These are phyloP conservation scores for Aureobasidium sp. DNA, from an alignment of 2,329 filamentous ascomycete species.

Conservation along the genomic window DNA sequence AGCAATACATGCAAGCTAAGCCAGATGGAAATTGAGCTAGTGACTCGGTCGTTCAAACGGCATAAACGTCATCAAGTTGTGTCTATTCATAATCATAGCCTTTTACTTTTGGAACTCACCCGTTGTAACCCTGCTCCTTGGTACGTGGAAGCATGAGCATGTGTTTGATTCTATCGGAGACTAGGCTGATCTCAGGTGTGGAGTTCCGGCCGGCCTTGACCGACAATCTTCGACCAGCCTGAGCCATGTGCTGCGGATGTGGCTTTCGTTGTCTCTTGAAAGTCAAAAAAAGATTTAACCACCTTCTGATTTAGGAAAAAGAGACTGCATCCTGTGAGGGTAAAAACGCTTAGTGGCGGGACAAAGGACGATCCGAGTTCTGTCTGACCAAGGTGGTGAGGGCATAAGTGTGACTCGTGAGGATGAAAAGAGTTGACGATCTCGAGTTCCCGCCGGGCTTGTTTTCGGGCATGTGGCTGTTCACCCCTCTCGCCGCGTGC, in stretches of 20 bases:
- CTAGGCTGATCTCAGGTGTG: not conserved
- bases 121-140: not conserved
- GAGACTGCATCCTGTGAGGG: not conserved
- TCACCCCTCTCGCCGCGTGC: constrained; percentile 7
- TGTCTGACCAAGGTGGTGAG: not conserved
- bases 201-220: constrained; percentile 1
- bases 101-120: not conserved
- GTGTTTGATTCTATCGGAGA: not conserved
- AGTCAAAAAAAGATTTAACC: not conserved
- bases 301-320: not conserved
- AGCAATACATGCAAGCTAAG: not conserved
- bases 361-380: not conserved
- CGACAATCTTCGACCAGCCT: not conserved
- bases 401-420: not conserved
- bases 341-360: constrained; percentile 1
- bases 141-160: not conserved
- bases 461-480: constrained; percentile 12
- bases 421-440: not conserved
- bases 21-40: not conserved
- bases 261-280: not conserved
- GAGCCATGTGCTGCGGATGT: constrained; percentile 10
- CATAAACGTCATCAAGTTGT: not conserved
- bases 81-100: not conserved
- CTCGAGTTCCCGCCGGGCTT: constrained; percentile 1
- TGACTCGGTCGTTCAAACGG: not conserved